Percentiles rank a stretch among this genome's conserved stretches.
These are phyloP conservation scores for Bruguiera parviflora DNA, from an alignment of 345 rosid species.

Conservation along the genomic window DNA sequence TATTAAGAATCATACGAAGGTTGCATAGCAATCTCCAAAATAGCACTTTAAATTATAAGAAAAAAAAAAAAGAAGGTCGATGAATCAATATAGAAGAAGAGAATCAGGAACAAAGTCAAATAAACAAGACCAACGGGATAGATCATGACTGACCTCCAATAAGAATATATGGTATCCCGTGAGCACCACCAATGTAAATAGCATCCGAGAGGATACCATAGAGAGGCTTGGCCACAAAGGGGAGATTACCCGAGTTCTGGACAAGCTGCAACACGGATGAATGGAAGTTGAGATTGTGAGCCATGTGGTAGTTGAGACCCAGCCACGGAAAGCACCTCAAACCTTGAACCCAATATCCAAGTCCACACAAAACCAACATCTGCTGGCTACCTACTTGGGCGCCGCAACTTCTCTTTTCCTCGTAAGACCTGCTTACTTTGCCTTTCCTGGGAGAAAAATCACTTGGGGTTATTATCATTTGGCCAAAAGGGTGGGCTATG, in stretches of 20 bases:
- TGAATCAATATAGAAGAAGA: neutral
- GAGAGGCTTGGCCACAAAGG: conserved; percentile 88
- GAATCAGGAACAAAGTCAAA: neutral
- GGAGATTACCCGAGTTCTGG: conserved; percentile 69
- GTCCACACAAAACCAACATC: conserved; percentile 64
- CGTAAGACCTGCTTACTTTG: conserved; percentile 18
- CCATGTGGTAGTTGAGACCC: conserved; percentile 84
- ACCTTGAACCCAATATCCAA: conserved; percentile 90
- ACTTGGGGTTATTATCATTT: conserved; percentile 24
- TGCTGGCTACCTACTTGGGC: conserved; percentile 40
- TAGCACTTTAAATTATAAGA: too few relatives aligned
- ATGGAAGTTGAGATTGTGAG: conserved; percentile 52
- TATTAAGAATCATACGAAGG: too few relatives aligned
- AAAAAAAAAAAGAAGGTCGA: neutral
- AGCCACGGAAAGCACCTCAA: conserved; percentile 92
- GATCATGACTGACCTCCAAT: conserved; percentile 64
- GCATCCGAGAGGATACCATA: conserved; percentile 83
- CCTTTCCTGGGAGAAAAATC: conserved; percentile 33
- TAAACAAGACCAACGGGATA: neutral
- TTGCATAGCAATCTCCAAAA: too few relatives aligned
- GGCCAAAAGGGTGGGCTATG: conserved; percentile 21
- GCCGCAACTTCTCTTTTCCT: conserved; percentile 27
- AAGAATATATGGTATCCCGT: conserved; percentile 74
- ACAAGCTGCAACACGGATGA: conserved; percentile 84
- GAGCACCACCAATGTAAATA: conserved; percentile 58